Percentiles rank a stretch among this genome's conserved stretches.
Conservation (phyloP, 257 asterid species). For the Striga asiatica region DNA sequence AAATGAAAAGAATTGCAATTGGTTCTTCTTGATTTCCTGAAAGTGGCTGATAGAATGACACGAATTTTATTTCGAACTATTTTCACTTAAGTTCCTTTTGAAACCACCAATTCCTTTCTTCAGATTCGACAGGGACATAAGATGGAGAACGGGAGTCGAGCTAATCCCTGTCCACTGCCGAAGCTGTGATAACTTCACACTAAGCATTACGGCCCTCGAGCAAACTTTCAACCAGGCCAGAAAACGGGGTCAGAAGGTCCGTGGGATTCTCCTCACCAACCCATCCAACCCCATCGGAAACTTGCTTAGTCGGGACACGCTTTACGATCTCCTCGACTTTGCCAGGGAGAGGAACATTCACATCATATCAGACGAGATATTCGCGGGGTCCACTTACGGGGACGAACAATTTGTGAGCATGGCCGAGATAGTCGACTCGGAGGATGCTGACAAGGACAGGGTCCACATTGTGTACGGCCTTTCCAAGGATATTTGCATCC, state of each 20-base stretch:
- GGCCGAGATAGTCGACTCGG: conserved; percentile 67
- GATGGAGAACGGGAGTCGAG: conserved; percentile 86
- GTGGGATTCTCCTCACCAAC: conserved; percentile 78
- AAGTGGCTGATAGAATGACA: too few species aligned
- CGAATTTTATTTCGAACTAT: neutral
- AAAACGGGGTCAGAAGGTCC: conserved; percentile 87
- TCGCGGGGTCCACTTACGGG: conserved; percentile 73
- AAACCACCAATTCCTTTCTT: conserved; percentile 6
- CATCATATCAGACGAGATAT: conserved; percentile 83
- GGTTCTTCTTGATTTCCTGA: too few species aligned
- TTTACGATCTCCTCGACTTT: conserved; percentile 48
- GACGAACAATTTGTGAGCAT: conserved; percentile 74
- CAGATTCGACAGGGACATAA: conserved; percentile 88
- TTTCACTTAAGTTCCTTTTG: neutral
- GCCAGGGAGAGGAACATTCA: conserved; percentile 90
- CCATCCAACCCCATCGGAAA: conserved; percentile 91
- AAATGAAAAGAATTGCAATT: too few species aligned
- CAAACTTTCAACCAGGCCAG: conserved; percentile 84
- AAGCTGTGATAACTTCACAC: conserved; percentile 67
- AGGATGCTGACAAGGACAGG: conserved; percentile 64
- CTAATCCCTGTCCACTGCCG: conserved; percentile 88
- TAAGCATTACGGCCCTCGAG: conserved; percentile 69
- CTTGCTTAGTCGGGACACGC: conserved; percentile 44
- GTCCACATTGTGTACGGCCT: conserved; percentile 88
- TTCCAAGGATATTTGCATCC: conserved; percentile 76